These are phyloP conservation scores for Neurospora sp. DNA, from an alignment of 495 filamentous ascomycete species.

Conservation along the genomic window DNA sequence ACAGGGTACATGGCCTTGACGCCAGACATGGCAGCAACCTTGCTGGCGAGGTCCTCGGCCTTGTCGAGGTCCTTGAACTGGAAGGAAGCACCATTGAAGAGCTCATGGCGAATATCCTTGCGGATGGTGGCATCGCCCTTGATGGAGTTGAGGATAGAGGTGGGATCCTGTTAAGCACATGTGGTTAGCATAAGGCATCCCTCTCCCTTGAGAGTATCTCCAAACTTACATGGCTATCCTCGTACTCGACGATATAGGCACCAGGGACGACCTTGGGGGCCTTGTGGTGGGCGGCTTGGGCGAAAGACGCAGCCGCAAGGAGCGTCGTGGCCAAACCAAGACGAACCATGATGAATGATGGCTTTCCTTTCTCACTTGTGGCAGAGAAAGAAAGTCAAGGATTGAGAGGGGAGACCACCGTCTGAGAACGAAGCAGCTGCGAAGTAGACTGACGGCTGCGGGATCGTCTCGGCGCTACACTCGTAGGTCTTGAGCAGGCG, in stretches of 20 bases:
- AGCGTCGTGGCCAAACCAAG: constrained; percentile 19
- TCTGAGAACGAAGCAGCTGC: not conserved
- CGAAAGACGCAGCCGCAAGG: constrained; percentile 23
- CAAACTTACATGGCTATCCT: constrained; percentile 31
- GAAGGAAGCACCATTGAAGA: constrained; percentile 41
- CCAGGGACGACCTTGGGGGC: constrained; percentile 25
- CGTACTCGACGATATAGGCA: constrained; percentile 41
- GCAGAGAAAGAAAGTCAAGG: not conserved
- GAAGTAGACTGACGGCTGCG: not conserved
- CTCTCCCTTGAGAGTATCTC: not conserved
- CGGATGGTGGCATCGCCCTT: constrained; percentile 31
- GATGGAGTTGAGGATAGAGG: constrained; percentile 28
- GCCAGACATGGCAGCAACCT: constrained; percentile 28
- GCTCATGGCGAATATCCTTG: constrained; percentile 33
- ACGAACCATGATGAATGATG: constrained; percentile 15
- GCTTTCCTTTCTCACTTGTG: not conserved
- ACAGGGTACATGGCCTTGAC: constrained; percentile 41
- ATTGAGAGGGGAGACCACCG: not conserved
- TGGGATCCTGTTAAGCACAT: constrained; percentile 21
- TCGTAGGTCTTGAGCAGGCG: not conserved
- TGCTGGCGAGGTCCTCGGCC: constrained; percentile 28
- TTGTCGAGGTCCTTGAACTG: constrained; percentile 33
- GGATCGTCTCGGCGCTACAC: not conserved
- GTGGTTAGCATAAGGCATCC: constrained; percentile 4
- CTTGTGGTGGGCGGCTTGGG: constrained; percentile 14